These are phyloP conservation scores for Aspergillus leporis DNA, from an alignment of 495 filamentous ascomycete genomes.

Conservation along the genomic window DNA sequence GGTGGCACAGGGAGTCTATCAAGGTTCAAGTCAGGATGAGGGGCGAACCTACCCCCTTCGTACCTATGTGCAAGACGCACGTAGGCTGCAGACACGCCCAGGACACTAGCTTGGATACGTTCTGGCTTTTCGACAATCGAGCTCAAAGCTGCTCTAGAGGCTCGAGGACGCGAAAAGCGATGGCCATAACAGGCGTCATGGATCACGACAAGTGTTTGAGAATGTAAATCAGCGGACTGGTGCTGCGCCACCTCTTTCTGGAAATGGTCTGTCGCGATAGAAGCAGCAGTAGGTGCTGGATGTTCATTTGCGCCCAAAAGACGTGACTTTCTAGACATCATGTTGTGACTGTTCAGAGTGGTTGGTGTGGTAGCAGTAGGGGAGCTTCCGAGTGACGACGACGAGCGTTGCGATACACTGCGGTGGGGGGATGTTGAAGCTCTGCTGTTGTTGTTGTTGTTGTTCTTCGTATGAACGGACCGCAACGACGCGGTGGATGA, in stretches of 20 bases:
- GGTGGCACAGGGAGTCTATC: conserved; percentile 60
- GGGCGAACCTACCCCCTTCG: conserved; percentile 65
- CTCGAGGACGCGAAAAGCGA: conserved; percentile 78
- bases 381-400: conserved; percentile 45
- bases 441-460: conserved; percentile 24
- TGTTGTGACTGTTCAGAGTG: conserved; percentile 17
- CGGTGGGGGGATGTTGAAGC: conserved; percentile 34
- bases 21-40: conserved; percentile 55
- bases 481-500: conserved; percentile 46
- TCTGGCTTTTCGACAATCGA: conserved; percentile 92
- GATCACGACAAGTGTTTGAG: conserved; percentile 77
- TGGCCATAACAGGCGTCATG: conserved; percentile 96
- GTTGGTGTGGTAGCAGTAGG: conserved; percentile 31
- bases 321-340: conserved; percentile 24
- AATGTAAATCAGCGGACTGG: conserved; percentile 47
- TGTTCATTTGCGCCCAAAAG: conserved; percentile 24
- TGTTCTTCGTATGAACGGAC: conserved; percentile 23
- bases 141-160: conserved; percentile 60
- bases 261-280: conserved; percentile 71
- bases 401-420: conserved; percentile 46
- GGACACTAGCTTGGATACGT: conserved; percentile 77
- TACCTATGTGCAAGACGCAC: conserved; percentile 82
- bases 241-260: conserved; percentile 66
- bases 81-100: conserved; percentile 86
- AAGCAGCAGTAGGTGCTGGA: conserved; percentile 57